Evolutionary conservation across 768 basidiomycete genomes (phyloP), one percentile per base, ranked within the genome.

Genomic region (Kwoniella pini): DNA sequence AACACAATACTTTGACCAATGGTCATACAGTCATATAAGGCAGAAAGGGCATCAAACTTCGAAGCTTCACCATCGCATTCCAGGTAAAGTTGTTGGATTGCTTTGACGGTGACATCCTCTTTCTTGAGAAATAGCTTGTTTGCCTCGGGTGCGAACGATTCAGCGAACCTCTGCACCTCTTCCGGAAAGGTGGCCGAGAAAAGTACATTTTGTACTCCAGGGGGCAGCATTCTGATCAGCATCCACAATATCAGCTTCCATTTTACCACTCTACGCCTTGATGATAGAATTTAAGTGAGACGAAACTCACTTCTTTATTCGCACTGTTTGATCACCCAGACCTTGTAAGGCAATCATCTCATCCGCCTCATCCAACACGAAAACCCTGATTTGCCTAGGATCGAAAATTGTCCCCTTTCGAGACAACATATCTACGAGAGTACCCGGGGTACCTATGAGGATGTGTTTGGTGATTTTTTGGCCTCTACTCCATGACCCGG

Each of bases 1-100:
- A 99, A 99, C 69, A 99, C 98, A 77, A 99, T 99, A 77, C 91
- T 94, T 79, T 98, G 96, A 0, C 96, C 96, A 57, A 99, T 88
- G 1, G 93, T 95, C 77, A 99, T 81, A 33, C 96, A 82, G 59
- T 85, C 84, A 78, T 99, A 99, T 19, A 99, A 80, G 53, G 86
- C 86, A 31, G 95, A 90, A 43, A 99, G 82, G 51, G 97, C 90
- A 63, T 97, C 93, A 77, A 92, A 98, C 85, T 98, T 97, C 70
- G 91, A 87, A 31, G 90, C 86, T 75, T 90, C 94, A 74, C 88
- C 82, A 76, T 81, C 85, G 81, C 95, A 98, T 76, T 98, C 93
- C 88, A 99, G 89, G 80, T 92, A 98, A 79, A 98, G 95, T 72
- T 99, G 96, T 64, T 89, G 86, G 79, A 99, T 97, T 39, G 89